phyloP scores from a whole-genome alignment of 768 basidiomycete species.

The Mrakia blollopis region DNA sequence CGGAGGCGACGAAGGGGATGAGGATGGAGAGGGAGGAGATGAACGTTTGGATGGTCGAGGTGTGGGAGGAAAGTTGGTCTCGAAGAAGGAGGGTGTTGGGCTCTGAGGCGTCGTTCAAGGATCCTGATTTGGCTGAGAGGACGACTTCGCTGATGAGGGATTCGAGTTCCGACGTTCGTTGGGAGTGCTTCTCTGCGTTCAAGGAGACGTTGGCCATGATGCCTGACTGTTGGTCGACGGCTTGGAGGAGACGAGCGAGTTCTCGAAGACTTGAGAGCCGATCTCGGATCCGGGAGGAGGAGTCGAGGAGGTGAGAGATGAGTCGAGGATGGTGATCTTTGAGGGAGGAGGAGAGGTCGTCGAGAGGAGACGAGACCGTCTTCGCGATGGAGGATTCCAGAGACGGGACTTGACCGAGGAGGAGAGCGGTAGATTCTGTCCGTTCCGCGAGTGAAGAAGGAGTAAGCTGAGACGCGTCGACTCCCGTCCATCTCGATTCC shows the following conservation, averaged over 20 bases:
- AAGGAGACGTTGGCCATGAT: neutral
- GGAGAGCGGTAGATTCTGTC: neutral
- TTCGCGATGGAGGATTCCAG: neutral
- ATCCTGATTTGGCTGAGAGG: neutral
- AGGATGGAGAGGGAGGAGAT: neutral
- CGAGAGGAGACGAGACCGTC: neutral
- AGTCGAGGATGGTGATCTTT: neutral
- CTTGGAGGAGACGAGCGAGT: neutral
- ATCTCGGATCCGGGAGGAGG: neutral
- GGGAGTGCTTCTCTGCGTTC: neutral
- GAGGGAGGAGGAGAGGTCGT: neutral
- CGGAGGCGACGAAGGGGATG: slow-evolving; percentile 23
- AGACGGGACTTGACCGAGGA: neutral
- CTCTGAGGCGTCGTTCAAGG: neutral
- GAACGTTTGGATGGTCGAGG: neutral
- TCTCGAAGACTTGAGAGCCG: neutral
- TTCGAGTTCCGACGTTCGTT: neutral
- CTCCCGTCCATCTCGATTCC: slow-evolving; percentile 5
- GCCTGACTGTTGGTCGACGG: neutral
- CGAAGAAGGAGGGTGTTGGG: neutral
- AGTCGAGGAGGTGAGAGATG: neutral
- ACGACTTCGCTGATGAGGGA: neutral
- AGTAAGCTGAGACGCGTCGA: neutral
- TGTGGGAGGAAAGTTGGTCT: neutral
- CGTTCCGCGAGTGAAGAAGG: neutral